Evolutionary conservation across 2,329 filamentous ascomycete genomes (phyloP).

Genomic region (Fusarium coffeatum): DNA sequence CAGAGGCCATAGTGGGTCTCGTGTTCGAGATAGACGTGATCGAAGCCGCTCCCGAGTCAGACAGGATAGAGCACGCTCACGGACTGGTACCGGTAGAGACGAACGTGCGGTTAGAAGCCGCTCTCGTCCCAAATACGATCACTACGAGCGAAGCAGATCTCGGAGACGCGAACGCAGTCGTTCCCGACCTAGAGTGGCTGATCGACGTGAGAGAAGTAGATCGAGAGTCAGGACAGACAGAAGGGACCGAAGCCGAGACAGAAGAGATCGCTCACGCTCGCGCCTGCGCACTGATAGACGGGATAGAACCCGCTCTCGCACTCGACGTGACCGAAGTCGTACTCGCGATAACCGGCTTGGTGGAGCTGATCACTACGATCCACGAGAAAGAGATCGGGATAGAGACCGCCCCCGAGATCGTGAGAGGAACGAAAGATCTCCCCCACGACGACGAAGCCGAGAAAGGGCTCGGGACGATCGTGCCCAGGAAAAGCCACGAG

Average conservation of each 20-base stretch:
- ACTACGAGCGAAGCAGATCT: constrained; percentile 52
- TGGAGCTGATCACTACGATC: constrained; percentile 50
- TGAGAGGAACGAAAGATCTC: constrained; percentile 44
- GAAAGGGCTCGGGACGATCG: constrained; percentile 43
- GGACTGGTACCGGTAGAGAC: constrained; percentile 49
- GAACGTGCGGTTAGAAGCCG: constrained; percentile 50
- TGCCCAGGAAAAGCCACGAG: constrained; percentile 40
- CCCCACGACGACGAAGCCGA: constrained; percentile 44
- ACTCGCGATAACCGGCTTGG: constrained; percentile 44
- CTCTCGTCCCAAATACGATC: constrained; percentile 50
- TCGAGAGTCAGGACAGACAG: constrained; percentile 43
- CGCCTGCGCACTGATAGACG: constrained; percentile 46
- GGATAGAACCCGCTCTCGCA: constrained; percentile 50
- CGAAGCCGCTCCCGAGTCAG: constrained; percentile 52
- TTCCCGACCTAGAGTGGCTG: constrained; percentile 48
- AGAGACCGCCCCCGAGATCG: constrained; percentile 39
- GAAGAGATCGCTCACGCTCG: constrained; percentile 47
- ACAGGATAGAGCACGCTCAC: constrained; percentile 57
- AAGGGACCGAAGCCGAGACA: constrained; percentile 48
- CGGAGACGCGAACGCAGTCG: constrained; percentile 54
- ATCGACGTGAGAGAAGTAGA: constrained; percentile 51
- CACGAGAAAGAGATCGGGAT: constrained; percentile 49
- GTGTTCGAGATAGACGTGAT: constrained; percentile 51
- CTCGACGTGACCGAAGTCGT: constrained; percentile 48
- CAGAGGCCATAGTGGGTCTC: constrained; percentile 51